Evolutionary conservation across 495 filamentous ascomycete species (phyloP), one percentile per base, ranked within the genome.

Genomic region (Podospora pseudocomata): DNA sequence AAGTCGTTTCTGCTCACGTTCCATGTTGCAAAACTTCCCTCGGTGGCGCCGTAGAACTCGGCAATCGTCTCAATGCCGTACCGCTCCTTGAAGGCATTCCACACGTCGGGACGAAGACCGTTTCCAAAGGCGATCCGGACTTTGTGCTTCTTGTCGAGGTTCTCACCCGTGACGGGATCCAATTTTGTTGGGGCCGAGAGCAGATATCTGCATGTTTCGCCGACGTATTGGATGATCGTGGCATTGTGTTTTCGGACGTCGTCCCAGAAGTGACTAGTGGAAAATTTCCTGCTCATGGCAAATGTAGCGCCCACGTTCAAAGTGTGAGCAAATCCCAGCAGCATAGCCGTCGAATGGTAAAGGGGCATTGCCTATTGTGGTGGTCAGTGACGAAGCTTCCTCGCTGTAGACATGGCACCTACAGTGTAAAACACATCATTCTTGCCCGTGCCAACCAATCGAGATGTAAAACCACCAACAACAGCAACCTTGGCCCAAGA

Each of bases 1-100:
- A 91, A 94, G 61, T 88, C 84, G 71, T 96, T 97, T 0, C 87
- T 82, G 54, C 87, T 88, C 54, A 87, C 74, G 78, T 97, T 97
- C 87, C 88, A 97, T 0, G 86, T 82, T 4, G 83, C 93, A 2
- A 83, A 80, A 15, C 85, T 83, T 15, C 90, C 92, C 77, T 99
- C 95, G 0, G 95, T 98, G 0, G 93, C 86, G 27, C 88, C 89
- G 76, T 98, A 99, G 79, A 99, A 97, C 76, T 99, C 95, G 61
- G 83, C 88, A 66, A 99, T 87, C 0, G 86, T 88, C 11, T 88
- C 81, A 66, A 99, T 90, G 49, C 86, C 88, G 78, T 97, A 99
- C 62, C 95, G 92, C 49, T 91, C 84, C 76, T 94, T 92, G 80
- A 99, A 95, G 2, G 80, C 80, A 18, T 90, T 86, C 95, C 95